Evolutionary conservation across 2,329 filamentous ascomycete species (phyloP).

Genomic region (Colletotrichum acutatum): DNA sequence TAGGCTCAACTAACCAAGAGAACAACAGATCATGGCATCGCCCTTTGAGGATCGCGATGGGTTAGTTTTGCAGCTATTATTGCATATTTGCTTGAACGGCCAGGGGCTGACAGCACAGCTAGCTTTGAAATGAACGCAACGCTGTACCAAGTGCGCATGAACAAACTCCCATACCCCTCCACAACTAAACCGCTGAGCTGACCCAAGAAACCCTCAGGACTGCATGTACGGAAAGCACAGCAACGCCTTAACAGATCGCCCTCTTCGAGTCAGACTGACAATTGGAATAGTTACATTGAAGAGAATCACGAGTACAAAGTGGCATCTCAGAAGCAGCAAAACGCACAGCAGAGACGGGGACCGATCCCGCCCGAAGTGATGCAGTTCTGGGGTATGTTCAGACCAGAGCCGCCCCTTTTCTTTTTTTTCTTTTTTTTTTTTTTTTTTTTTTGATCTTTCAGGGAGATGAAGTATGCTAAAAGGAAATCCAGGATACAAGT

Average conservation of each 20-base stretch:
- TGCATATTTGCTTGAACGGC: background rate
- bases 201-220: constrained; percentile 51
- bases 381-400: constrained; percentile 83
- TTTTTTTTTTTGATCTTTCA: too few relatives aligned
- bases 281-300: constrained; percentile 81
- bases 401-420: constrained; percentile 12
- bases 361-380: constrained; percentile 78
- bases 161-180: background rate
- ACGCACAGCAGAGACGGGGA: constrained; percentile 55
- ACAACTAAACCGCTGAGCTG: constrained; percentile 32
- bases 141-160: constrained; percentile 77
- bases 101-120: constrained; percentile 21
- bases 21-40: constrained; percentile 82
- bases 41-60: constrained; percentile 86
- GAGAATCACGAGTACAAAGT: constrained; percentile 84
- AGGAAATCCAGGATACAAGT: constrained; percentile 84
- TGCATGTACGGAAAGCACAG: constrained; percentile 59
- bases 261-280: constrained; percentile 30
- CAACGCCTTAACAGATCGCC: background rate
- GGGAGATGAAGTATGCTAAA: constrained; percentile 10
- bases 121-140: constrained; percentile 98
- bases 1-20: background rate
- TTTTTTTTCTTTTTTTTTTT: too few relatives aligned
- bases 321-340: constrained; percentile 69
- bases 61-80: constrained; percentile 54